Base-by-base conservation (phyloP, 2,329 filamentous ascomycete genomes). In the Ophiosphaerella korrae region DNA sequence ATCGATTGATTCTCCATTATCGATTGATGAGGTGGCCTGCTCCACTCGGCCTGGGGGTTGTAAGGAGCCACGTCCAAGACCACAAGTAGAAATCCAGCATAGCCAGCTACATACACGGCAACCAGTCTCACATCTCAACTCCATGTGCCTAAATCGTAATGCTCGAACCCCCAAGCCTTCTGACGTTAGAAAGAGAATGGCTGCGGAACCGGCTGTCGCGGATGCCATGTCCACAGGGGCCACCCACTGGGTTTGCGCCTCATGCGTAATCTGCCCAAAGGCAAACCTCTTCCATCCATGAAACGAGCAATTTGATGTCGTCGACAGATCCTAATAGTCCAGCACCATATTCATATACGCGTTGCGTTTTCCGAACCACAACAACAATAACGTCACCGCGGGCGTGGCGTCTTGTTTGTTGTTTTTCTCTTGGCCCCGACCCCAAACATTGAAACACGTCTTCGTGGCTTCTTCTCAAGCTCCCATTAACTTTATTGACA, bases 1-100 rank as follows among this genome's bases (percentile, higher is more conserved):
- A 61, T 59, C 55, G 55, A 56, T 58, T 60, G 43, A 33, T 42
- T 42, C 34, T 24, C 23, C 40, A 29, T 29, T 42, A 42, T 42
- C 40, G 40, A 42, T 42, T 42, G 33, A 8, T 11, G 7, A 11
- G 11, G 7, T 29, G 26, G 7, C 26, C 26, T 8, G 5, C 26
- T 29, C 26, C 26, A 29, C 26, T 6, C 26, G 7, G 11, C 26
- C 11, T 11, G 3, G 11, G 26, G 26, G 8, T 29, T 29, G 26
- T 29, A 11, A 29, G 26, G 26, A 29, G 26, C 26, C 26, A 29
- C 26, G 26, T 29, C 26, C 7, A 6, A 8, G 7, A 7, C 11
- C 26, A 29, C 11, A 11, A 29, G 5, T 8, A 29, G 26, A 11
- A 29, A 29, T 21, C 18, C 18, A 21, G 18, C 18, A 21, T 21